Base-by-base conservation (phyloP, 2,329 filamentous ascomycete species). In the Penicillium brevicompactum region DNA sequence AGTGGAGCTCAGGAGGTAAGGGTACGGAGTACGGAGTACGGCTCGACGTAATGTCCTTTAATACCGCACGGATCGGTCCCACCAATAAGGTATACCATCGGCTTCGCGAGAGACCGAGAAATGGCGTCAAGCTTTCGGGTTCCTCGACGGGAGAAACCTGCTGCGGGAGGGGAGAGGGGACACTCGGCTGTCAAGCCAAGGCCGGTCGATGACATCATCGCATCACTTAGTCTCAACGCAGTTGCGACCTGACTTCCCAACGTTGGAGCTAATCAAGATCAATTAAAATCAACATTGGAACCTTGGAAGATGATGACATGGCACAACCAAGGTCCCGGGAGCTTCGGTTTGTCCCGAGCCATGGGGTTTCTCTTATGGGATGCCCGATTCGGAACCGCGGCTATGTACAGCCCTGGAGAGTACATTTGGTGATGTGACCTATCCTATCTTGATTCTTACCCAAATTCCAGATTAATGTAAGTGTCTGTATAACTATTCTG, bases 321-420 rank as follows among this genome's bases (percentile, higher is more conserved):
- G 24, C 24, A 27, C 8, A 27, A 27, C 4, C 8, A 27, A 27
- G 24, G 24, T 8, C 5, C 24, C 8, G 24, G 24, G 24, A 8
- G 24, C 5, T 27, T 27, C 50, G 44, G 50, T n/a, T n/a, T 9
- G 38, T 11, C 18, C 51, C 51, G 46, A 53, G 49, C 24, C 18
- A 34, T 9, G 45, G 40, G 46, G 27, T 37, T 38, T 18, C 31
- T 38, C 31, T n/a, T 16, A 8, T 46, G 51, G 52, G 40, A 51
- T 55, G 32, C 52, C 52, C 21, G 11, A 51, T 51, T 46, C 49
- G 51, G 41, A 48, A 32, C 32, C 30, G 24, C 31, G 27, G 24
- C 38, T 14, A 49, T 40, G 24, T 43, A 27, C 31, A 7, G 10
- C 32, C 4, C 32, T 34, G 30, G 30, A 31, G 30, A 11, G 45